Evolutionary conservation across 2,329 filamentous ascomycete species (phyloP).

Genomic region (Tympanopsis confertula): DNA sequence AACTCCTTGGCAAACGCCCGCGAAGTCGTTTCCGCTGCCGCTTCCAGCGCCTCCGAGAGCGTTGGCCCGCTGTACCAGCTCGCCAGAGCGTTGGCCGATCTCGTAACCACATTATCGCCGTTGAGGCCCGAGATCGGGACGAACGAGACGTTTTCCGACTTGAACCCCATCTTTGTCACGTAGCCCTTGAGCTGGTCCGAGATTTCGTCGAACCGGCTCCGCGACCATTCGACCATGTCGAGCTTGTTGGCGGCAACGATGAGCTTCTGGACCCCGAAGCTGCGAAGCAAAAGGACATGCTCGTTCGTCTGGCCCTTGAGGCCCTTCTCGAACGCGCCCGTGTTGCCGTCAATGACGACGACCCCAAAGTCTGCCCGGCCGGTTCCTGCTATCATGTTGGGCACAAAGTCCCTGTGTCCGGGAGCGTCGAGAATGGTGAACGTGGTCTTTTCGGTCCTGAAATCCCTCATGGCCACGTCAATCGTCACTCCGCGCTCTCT

Average conservation of each 20-base stretch:
- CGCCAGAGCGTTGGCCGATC: conserved; percentile 39
- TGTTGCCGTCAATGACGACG: conserved; percentile 81
- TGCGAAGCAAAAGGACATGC: conserved; percentile 78
- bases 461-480: conserved; percentile 89
- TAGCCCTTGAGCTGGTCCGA: conserved; percentile 73
- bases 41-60: conserved; percentile 73
- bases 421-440: conserved; percentile 95
- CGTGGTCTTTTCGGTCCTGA: conserved; percentile 73
- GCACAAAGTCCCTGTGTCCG: conserved; percentile 89
- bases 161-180: conserved; percentile 70
- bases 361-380: conserved; percentile 94
- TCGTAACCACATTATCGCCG: conserved; percentile 70
- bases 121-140: conserved; percentile 81
- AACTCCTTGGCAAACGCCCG: conserved; percentile 62
- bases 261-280: conserved; percentile 77
- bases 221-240: conserved; percentile 73
- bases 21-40: conserved; percentile 66
- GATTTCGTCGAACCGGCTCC: conserved; percentile 76
- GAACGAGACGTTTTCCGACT: conserved; percentile 69
- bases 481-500: conserved; percentile 85
- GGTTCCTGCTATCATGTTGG: conserved; percentile 96
- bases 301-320: conserved; percentile 89
- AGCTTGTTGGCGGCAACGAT: conserved; percentile 94
- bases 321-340: conserved; percentile 85
- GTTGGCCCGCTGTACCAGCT: conserved; percentile 75